These are phyloP conservation scores for Cladosporium sp. DNA, from an alignment of 2,329 filamentous ascomycete genomes.

Conservation along the genomic window DNA sequence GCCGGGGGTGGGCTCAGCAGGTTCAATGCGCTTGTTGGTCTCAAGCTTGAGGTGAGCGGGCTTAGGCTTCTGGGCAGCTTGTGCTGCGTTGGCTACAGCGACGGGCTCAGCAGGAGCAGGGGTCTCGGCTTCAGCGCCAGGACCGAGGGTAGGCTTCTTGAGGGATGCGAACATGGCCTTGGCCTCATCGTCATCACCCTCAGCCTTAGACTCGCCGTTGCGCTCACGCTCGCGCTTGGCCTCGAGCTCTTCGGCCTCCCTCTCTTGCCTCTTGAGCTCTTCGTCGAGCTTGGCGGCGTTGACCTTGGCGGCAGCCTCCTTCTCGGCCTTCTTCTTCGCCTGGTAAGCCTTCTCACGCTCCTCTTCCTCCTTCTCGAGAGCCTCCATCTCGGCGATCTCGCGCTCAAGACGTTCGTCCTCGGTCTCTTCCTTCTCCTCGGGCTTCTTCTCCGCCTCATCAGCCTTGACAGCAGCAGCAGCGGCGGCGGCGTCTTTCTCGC, in stretches of 20 bases:
- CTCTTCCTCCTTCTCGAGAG: slow-evolving; percentile 40
- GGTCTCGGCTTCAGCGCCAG: slow-evolving; percentile 38
- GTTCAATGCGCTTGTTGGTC: slow-evolving; percentile 81
- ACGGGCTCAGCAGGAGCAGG: slow-evolving; percentile 38
- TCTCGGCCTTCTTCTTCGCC: slow-evolving; percentile 64
- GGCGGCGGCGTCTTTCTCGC: slow-evolving; percentile 27
- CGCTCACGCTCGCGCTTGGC: slow-evolving; percentile 38
- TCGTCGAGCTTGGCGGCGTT: slow-evolving; percentile 53
- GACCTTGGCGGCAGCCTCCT: slow-evolving; percentile 45
- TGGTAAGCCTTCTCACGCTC: slow-evolving; percentile 69
- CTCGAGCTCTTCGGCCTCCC: slow-evolving; percentile 47
- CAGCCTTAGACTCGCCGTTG: slow-evolving; percentile 19
- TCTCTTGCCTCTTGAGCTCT: slow-evolving; percentile 45
- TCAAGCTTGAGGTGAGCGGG: slow-evolving; percentile 85
- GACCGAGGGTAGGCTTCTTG: slow-evolving; percentile 48
- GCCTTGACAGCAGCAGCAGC: slow-evolving; percentile 19
- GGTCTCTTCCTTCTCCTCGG: slow-evolving; percentile 33
- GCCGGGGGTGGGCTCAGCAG: slow-evolving; percentile 86
- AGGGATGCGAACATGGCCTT: slow-evolving; percentile 46
- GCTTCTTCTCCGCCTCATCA: slow-evolving; percentile 28
- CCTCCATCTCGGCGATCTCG: slow-evolving; percentile 63
- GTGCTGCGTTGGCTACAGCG: slow-evolving; percentile 23
- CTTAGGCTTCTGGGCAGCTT: slow-evolving; percentile 66
- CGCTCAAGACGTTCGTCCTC: slow-evolving; percentile 43
- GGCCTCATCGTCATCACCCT: slow-evolving; percentile 33